Conservation (phyloP, 352 stramenopile genomes). For the Phytophthora pisi region DNA sequence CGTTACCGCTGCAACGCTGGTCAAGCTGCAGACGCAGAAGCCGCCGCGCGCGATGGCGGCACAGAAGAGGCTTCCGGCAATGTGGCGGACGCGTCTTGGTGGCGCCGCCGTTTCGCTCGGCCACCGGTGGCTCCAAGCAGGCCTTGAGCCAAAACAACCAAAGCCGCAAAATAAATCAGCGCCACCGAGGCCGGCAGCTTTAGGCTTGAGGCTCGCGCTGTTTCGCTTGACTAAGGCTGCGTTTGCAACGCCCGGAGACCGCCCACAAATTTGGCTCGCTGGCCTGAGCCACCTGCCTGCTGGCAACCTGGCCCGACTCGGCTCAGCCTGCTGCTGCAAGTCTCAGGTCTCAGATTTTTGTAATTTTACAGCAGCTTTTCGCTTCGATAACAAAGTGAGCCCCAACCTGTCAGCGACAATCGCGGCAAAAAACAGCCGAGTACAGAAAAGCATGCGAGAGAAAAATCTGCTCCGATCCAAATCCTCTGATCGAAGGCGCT, state of each 20-base stretch:
- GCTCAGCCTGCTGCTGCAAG: conserved; percentile 7
- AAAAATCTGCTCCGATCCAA: conserved; percentile 39
- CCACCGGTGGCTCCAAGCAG: background rate
- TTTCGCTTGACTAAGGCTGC: conserved; percentile 12
- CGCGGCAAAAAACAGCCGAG: conserved; percentile 35
- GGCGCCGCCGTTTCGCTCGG: conserved; percentile 5
- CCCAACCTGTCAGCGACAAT: conserved; percentile 27
- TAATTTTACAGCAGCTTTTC: no score
- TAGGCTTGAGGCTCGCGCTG: conserved; percentile 4
- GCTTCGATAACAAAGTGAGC: background rate
- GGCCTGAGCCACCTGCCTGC: conserved; percentile 27
- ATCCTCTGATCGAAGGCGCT: conserved; percentile 40
- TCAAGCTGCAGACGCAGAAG: conserved; percentile 31
- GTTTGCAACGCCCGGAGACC: conserved; percentile 18
- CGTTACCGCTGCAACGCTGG: conserved; percentile 15
- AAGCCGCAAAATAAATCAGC: conserved; percentile 29
- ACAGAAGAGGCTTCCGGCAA: conserved; percentile 20
- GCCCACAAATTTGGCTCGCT: conserved; percentile 34
- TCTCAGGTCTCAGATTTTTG: background rate
- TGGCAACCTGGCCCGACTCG: conserved; percentile 22
- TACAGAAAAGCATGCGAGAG: conserved; percentile 26
- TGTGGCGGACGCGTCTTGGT: conserved; percentile 6
- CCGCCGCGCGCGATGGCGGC: conserved; percentile 5
- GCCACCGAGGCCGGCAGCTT: background rate
- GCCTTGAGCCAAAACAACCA: no score